Base-by-base conservation (phyloP, 208 protist genomes). In the Trypanosoma vivax region DNA sequence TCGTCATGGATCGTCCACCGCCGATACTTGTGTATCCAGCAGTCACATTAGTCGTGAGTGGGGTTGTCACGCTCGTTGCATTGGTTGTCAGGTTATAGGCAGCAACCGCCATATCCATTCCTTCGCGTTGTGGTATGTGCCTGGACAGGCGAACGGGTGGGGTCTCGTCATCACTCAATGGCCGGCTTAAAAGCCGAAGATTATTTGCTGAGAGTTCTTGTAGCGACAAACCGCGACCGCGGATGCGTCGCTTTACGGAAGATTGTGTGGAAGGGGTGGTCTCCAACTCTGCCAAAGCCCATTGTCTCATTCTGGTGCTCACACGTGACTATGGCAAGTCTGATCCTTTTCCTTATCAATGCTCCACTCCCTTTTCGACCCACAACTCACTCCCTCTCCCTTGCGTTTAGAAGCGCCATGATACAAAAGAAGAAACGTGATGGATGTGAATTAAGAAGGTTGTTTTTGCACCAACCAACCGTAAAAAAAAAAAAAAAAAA, bases 121-220 rank as follows among this genome's bases (percentile, higher is more conserved):
- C 79, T n/a, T 73, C 74, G 1, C 85, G 79, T 47, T 88, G 81
- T 0, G 85, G 85, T 16, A 93, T 93, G 68, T 93, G 85, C 3
- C 85, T 69, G 3, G 81, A 90, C 19, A 93, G 70, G 5, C 85
- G 85, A 46, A 75, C 56, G 41, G 46, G 63, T 10, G 68, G 73
- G 2, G 66, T 53, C 14, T 73, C 68, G n/a, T 65, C 58, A 0
- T 83, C 72, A 9, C 65, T 76, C 14, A 43, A 50, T 38, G 50
- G 50, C 14, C 42, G 59, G 16, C 28, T 3, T 27, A 58, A 5
- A 3, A 65, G 6, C 18, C 54, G 59, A 13, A 55, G 34, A 14
- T 48, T 58, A 19, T 65, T 65, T 2, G 59, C 41, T 4, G 59
- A 65, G 3, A 65, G 11, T 16, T 57, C 50, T 27, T 65, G 59